These are phyloP conservation scores for Suillus plorans DNA, from an alignment of 768 basidiomycete genomes.

Conservation along the genomic window DNA sequence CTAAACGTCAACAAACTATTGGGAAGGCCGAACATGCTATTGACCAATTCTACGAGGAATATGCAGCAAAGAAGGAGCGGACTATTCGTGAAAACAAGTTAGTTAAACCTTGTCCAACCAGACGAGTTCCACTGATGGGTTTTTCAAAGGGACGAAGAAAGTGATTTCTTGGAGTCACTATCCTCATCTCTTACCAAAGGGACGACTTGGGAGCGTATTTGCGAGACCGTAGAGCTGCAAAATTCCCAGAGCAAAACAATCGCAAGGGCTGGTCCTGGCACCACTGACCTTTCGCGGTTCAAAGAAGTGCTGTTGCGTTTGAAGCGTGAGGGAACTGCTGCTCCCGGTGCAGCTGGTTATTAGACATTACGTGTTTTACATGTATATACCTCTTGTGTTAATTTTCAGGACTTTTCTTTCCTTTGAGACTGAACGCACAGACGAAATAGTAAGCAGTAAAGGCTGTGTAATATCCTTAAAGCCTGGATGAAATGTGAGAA, in stretches of 20 bases:
- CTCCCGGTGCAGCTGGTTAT: slow-evolving; percentile 93
- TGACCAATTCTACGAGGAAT: slow-evolving; percentile 88
- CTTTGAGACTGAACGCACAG: neutral
- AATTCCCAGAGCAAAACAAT: slow-evolving; percentile 98
- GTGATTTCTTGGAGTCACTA: slow-evolving; percentile 70
- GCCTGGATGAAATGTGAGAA: slow-evolving; percentile 16
- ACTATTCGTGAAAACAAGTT: slow-evolving; percentile 96
- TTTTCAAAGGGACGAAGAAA: slow-evolving; percentile 75
- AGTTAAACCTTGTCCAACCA: neutral
- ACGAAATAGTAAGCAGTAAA: neutral
- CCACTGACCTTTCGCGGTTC: slow-evolving; percentile 86
- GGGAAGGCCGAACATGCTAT: slow-evolving; percentile 82
- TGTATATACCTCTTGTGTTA: slow-evolving; percentile 6
- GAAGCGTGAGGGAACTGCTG: slow-evolving; percentile 85
- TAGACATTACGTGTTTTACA: slow-evolving; percentile 34
- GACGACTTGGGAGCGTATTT: slow-evolving; percentile 96
- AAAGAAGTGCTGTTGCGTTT: slow-evolving; percentile 91
- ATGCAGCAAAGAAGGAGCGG: slow-evolving; percentile 85
- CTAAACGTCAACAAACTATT: slow-evolving; percentile 79
- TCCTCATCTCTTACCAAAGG: slow-evolving; percentile 79
- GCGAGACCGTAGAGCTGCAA: slow-evolving; percentile 79
- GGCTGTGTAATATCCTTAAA: slow-evolving; percentile 12
- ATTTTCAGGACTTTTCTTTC: neutral
- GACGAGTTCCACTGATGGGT: slow-evolving; percentile 1
- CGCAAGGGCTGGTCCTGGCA: slow-evolving; percentile 80